Evolutionary conservation across 176 grass and related monocot genomes (phyloP).

Genomic region (Musa schizocarpa): DNA sequence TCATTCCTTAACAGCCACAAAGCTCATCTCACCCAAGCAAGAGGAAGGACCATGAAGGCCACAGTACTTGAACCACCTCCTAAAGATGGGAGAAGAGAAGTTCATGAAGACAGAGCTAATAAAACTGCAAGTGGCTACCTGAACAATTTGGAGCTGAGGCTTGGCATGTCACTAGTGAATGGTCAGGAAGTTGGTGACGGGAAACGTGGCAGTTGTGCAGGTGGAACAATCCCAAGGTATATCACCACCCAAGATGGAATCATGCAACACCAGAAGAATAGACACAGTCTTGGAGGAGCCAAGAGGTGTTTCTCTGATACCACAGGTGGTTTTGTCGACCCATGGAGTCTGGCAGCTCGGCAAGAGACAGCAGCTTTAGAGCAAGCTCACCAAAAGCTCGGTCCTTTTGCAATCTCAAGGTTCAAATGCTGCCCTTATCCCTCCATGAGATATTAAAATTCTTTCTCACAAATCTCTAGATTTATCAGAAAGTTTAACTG

Average conservation of each 20-base stretch:
- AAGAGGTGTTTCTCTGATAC: constrained; percentile 23
- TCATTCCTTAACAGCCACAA: too few relatives aligned
- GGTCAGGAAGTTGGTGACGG: not conserved
- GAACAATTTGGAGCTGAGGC: constrained; percentile 53
- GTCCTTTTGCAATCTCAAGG: constrained; percentile 28
- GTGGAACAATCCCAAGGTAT: constrained; percentile 8
- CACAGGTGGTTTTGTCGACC: constrained; percentile 28
- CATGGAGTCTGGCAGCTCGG: constrained; percentile 40
- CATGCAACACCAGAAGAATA: not conserved
- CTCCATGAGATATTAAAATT: not conserved
- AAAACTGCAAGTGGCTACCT: constrained; percentile 12
- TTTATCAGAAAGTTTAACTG: not conserved
- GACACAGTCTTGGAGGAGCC: not conserved
- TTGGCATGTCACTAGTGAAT: constrained; percentile 45
- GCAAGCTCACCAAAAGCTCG: constrained; percentile 28
- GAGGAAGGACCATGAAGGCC: constrained; percentile 33
- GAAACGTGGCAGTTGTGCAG: not conserved
- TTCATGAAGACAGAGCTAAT: not conserved
- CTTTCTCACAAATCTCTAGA: not conserved
- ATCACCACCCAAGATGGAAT: not conserved
- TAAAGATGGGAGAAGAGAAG: constrained; percentile 26
- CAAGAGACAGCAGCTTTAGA: constrained; percentile 43
- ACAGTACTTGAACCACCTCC: constrained; percentile 22
- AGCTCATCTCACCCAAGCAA: not conserved
- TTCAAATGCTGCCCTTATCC: constrained; percentile 5